Evolutionary conservation across 345 rosid genomes (phyloP), one percentile per base, ranked within the genome.

Genomic region (Psidium friedrichsthalianum): DNA sequence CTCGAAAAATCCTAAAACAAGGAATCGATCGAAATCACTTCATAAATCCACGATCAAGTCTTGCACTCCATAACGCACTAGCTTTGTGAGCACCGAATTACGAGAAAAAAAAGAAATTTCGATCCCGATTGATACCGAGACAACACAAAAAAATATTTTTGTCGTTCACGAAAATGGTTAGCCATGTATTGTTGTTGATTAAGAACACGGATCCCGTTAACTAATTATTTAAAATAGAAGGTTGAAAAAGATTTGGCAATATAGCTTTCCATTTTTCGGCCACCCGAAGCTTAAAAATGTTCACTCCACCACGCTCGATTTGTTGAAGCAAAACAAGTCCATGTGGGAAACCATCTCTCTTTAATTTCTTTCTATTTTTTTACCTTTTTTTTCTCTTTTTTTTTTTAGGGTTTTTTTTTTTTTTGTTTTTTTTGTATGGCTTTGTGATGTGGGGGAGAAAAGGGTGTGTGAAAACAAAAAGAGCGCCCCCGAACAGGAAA

Each of bases 381-480:
- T 29, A 5, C 12, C 76, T 18, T 0, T 14, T 16, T 64, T 64
- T 64, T 21, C 9, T 56, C 6, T 18, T 16, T 29, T 64, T 29
- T 36, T 15, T 20, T 61, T 8, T 11, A 1, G 9, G 1, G 1
- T 49, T 61, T 27, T 27, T 61, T 1, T 27, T 2, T 27, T 58
- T 0, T 2, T 4, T n/a, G 13, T 14, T 0, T 6, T 29, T 7
- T 3, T 59, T 6, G 8, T 29, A 3, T 3, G 44, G 80, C 24
- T 69, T 13, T 49, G 58, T 87, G 90, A 89, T 87, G 47, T 29
- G 85, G 40, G 87, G 87, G 84, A 87, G 83, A 84, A 86, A 55
- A 84, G 47, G 74, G 54, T 7, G 76, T 44, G 53, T 56, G 85
- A 86, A 87, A 92, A 89, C 91, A 90, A 92, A 90, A 94, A 91